Evolutionary conservation across 176 grass and related monocot species (phyloP).

Genomic region (Areca catechu): DNA sequence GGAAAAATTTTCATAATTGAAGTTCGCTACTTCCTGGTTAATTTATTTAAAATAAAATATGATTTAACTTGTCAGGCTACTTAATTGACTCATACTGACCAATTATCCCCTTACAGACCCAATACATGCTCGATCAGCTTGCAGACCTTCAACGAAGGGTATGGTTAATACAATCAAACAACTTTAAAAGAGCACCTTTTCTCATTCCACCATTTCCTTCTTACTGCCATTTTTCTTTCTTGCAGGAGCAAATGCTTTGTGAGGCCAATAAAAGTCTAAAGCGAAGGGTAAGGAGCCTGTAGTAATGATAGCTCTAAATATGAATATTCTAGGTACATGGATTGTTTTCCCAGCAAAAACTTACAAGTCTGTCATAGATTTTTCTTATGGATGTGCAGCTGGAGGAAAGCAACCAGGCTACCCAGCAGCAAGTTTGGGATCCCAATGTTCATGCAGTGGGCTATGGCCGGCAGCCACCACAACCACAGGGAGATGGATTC

Average conservation of each 20-base stretch:
- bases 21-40: no score
- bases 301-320: conserved; percentile 1
- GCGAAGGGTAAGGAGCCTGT: conserved; percentile 50
- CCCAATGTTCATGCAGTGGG: conserved; percentile 39
- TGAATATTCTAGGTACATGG: no score
- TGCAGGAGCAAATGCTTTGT: conserved; percentile 66
- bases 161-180: conserved; percentile 13
- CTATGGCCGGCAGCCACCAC: conserved; percentile 59
- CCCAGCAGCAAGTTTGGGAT: conserved; percentile 63
- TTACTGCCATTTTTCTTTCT: not conserved
- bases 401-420: conserved; percentile 61
- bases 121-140: conserved; percentile 73
- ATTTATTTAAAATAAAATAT: no score
- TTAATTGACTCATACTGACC: no score
- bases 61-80: no score
- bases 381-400: conserved; percentile 29
- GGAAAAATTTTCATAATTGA: no score
- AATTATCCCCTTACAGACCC: conserved; percentile 40
- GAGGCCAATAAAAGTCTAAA: conserved; percentile 73
- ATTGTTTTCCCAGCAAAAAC: no score
- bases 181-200: no score
- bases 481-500: conserved; percentile 56
- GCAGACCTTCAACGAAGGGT: conserved; percentile 64
- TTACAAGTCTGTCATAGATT: no score
- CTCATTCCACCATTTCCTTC: no score